Base-by-base conservation (phyloP, 2,329 filamentous ascomycete species). In the Alternaria sp. region DNA sequence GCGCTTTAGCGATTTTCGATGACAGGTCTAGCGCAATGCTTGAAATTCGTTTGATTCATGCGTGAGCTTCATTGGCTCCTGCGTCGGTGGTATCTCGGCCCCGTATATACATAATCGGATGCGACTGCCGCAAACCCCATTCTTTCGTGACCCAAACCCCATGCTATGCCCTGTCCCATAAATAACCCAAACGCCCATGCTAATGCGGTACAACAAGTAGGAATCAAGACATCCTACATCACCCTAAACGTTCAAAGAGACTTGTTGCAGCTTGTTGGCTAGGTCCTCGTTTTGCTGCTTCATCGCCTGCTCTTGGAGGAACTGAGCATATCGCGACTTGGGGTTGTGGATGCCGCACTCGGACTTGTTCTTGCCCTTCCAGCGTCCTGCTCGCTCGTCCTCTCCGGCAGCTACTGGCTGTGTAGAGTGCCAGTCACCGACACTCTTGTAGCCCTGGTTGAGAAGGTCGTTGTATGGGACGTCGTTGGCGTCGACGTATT, bases 321-420 rank as follows among this genome's bases (percentile, higher is more conserved):
- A 97, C 82, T 94, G 89, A 11, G 93, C 92, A 77, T 98, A 99
- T 72, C 93, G 90, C 62, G 93, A 97, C 81, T 94, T 91, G 82
- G 96, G 96, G 86, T 98, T 98, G 88, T 99, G 96, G 77, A 99
- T 98, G 51, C 96, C 96, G 81, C 96, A 99, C 85, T 99, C 96
- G 15, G 93, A 96, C 90, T 99, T 99, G 75, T 87, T 84, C 81
- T 93, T 91, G 66, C 96, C 96, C 87, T 97, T 97, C 96, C 96
- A 99, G 71, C 96, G 90, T 62, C 96, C 96, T 9, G 96, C 91
- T 55, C 96, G 91, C 88, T 99, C 96, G 75, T 98, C 96, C 83
- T 99, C 96, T 69, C 92, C 92, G 62, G 95, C 93, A 67, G 86
- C 89, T 65, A 98, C 93, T 12, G 96, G 94, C 68, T 85, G 91